Evolutionary conservation across 164 flowering plant genomes (phyloP).

Genomic region (Piper betle): DNA sequence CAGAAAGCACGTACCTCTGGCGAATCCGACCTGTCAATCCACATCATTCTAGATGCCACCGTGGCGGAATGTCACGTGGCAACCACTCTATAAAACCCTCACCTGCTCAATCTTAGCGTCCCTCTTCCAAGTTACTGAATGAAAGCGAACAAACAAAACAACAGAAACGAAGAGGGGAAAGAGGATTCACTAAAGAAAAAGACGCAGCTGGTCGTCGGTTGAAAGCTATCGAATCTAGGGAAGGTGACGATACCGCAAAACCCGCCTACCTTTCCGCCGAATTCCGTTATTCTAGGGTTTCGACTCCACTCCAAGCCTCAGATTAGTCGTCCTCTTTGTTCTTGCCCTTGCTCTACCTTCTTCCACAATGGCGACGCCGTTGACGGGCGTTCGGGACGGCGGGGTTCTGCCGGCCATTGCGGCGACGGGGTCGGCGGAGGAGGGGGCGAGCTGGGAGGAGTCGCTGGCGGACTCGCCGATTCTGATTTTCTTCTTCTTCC

Average conservation of each 20-base stretch:
- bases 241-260: no score
- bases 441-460: constrained; percentile 16
- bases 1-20: background rate
- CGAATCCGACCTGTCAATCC: background rate
- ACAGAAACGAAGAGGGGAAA: no score
- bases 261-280: background rate
- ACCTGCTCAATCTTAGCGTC: background rate
- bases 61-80: background rate
- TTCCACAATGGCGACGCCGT: constrained; percentile 54
- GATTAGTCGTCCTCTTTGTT: background rate
- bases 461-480: constrained; percentile 51
- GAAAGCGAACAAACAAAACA: background rate
- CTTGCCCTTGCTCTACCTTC: background rate
- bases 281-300: background rate
- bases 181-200: no score
- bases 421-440: constrained; percentile 10
- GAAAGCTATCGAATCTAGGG: no score
- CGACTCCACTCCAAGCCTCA: no score
- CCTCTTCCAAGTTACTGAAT: no score
- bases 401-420: constrained; percentile 47
- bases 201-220: no score
- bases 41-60: background rate
- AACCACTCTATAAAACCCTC: background rate
- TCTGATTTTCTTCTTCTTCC: constrained; percentile 69
- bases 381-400: constrained; percentile 32